Conservation (phyloP, 495 filamentous ascomycete genomes). For the Sabuloglossum arenarium region DNA sequence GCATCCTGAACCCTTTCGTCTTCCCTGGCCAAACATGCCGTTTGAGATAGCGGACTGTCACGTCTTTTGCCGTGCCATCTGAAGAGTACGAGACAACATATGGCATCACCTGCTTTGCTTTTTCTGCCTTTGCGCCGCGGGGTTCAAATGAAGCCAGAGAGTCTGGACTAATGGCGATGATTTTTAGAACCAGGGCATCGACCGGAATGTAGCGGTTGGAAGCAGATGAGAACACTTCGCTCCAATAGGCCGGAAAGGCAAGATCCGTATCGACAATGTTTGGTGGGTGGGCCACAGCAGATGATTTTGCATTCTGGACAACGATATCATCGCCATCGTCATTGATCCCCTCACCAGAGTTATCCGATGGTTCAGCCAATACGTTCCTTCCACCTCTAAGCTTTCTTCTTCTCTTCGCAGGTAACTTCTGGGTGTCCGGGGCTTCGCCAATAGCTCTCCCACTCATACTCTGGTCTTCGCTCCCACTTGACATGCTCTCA, state of each 20-base stretch:
- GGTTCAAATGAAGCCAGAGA: slow-evolving; percentile 61
- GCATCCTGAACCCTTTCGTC: slow-evolving; percentile 69
- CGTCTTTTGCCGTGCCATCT: slow-evolving; percentile 83
- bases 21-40: slow-evolving; percentile 68
- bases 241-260: slow-evolving; percentile 80
- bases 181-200: slow-evolving; percentile 47
- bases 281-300: slow-evolving; percentile 8
- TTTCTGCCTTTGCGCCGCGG: slow-evolving; percentile 58
- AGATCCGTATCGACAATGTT: slow-evolving; percentile 42
- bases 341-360: slow-evolving; percentile 9
- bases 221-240: slow-evolving; percentile 63
- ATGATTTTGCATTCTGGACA: slow-evolving; percentile 11
- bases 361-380: slow-evolving; percentile 19
- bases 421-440: neutral
- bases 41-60: slow-evolving; percentile 81
- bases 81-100: slow-evolving; percentile 76
- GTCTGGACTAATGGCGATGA: slow-evolving; percentile 45
- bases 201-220: slow-evolving; percentile 60
- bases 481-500: neutral
- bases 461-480: slow-evolving; percentile 2
- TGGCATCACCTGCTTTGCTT: slow-evolving; percentile 71
- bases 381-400: slow-evolving; percentile 11
- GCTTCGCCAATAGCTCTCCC: neutral
- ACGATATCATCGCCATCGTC: neutral
- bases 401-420: slow-evolving; percentile 10